Base-by-base conservation (phyloP, 2,329 filamentous ascomycete species). In the Hypoxylon sp. region DNA sequence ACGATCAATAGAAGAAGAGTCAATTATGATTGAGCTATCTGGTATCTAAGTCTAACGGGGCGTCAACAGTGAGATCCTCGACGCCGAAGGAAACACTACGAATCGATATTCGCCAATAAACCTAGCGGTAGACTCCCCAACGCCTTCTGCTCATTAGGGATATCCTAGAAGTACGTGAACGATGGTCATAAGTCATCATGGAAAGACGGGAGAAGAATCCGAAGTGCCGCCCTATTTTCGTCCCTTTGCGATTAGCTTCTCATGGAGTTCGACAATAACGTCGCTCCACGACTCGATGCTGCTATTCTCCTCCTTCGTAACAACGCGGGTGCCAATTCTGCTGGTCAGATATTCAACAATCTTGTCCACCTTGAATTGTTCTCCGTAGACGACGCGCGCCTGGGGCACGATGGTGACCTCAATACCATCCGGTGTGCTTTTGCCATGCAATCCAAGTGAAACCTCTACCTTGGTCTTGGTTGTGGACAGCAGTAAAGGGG, bases 321-420 rank as follows among this genome's bases (percentile, higher is more conserved):
- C 78, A 67, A 79, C 75, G n/a, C 57, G 72, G n/a, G 74, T 72
- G 51, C 83, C 79, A 75, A 91, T 81, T 77, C 86, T 84, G 37
- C 85, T 85, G 11, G 82, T 78, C 69, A 96, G 76, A 72, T 92
- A 94, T 61, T 93, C 91, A n/a, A 82, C 83, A 83, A 96, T 90
- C 79, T 93, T 94, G 54, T 84, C 87, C 70, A 89, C 88, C 70
- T 93, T 92, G 78, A 94, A 94, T 66, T 87, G 85, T 80, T 95
- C 92, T 0, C 93, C 93, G 76, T 96, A 96, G 1, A 93, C 82
- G 0, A 94, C 88, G 57, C 83, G 84, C 0, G 89, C 91, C 21
- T 81, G 82, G 1, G 86, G 83, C 5, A 80, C 80, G 24, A 92
- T 80, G 13, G 79, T 78, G 37, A 93, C 83, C 0, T 87, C 84